phyloP scores from a whole-genome alignment of 805 yeast species.

The Jamesozyma lodderae region DNA sequence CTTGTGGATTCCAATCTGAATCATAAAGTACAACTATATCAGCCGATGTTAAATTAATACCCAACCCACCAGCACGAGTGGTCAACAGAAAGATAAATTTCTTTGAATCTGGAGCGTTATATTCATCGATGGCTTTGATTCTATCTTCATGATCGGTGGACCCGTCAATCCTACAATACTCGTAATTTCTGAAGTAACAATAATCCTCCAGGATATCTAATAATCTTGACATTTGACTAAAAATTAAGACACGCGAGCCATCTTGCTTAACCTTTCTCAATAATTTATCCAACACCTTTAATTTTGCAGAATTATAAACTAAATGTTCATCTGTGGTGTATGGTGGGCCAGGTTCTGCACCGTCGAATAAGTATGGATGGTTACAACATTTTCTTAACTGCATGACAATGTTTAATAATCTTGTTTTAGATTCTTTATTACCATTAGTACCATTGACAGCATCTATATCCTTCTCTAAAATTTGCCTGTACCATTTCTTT shows the following conservation, averaged over 20 bases:
- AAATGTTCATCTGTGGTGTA: constrained; percentile 78
- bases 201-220: constrained; percentile 76
- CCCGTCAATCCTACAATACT: constrained; percentile 76
- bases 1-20: constrained; percentile 86
- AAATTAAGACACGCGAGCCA: constrained; percentile 71
- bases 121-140: constrained; percentile 67
- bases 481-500: constrained; percentile 65
- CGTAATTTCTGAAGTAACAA: constrained; percentile 56
- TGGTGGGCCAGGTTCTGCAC: constrained; percentile 88
- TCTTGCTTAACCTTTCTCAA: constrained; percentile 52
- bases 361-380: constrained; percentile 78
- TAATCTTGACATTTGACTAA: constrained; percentile 78
- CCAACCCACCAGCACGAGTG: constrained; percentile 86
- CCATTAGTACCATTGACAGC: constrained; percentile 77
- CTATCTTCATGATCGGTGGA: constrained; percentile 75
- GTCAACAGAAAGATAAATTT: constrained; percentile 68
- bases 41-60: constrained; percentile 71
- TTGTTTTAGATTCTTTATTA: constrained; percentile 63
- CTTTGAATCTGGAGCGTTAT: constrained; percentile 61
- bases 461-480: constrained; percentile 71
- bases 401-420: constrained; percentile 73
- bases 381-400: constrained; percentile 79
- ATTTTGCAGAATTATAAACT: constrained; percentile 61
- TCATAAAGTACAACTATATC: constrained; percentile 68
- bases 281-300: constrained; percentile 61